Conservation (phyloP, 2,329 filamentous ascomycete species). For the Ophiostoma piceae region DNA sequence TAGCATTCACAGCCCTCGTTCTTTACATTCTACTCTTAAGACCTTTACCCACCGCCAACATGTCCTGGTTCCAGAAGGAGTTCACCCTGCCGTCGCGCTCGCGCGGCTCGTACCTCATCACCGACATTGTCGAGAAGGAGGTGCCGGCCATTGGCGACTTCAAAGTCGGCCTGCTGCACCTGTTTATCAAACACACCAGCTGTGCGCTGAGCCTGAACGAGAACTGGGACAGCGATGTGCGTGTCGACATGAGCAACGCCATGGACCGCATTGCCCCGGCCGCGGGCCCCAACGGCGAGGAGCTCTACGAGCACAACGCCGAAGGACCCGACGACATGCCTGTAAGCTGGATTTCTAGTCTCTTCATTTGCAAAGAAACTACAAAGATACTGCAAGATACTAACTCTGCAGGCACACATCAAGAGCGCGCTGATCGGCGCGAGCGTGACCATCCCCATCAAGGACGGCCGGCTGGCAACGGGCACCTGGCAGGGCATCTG, state of each 20-base stretch:
- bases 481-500: constrained; percentile 85
- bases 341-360: constrained; percentile 38
- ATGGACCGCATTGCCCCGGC: constrained; percentile 85
- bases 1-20: not conserved
- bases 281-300: constrained; percentile 62
- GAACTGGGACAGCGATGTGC: constrained; percentile 82
- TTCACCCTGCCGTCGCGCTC: constrained; percentile 71
- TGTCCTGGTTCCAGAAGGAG: constrained; percentile 81
- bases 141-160: constrained; percentile 78
- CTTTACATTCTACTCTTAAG: no score
- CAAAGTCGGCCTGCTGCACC: constrained; percentile 77
- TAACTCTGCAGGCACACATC: constrained; percentile 66
- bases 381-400: no score
- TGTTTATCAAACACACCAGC: constrained; percentile 94
- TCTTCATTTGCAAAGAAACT: not conserved
- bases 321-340: constrained; percentile 96
- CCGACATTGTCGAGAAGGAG: constrained; percentile 62
- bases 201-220: constrained; percentile 90
- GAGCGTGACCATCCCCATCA: constrained; percentile 85
- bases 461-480: constrained; percentile 67
- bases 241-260: constrained; percentile 87
- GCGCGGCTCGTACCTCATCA: constrained; percentile 86
- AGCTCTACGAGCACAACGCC: constrained; percentile 74
- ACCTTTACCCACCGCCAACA: constrained; percentile 29
- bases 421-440: constrained; percentile 87